Conservation (phyloP, 106 monocot species). For the Allium cepa region DNA sequence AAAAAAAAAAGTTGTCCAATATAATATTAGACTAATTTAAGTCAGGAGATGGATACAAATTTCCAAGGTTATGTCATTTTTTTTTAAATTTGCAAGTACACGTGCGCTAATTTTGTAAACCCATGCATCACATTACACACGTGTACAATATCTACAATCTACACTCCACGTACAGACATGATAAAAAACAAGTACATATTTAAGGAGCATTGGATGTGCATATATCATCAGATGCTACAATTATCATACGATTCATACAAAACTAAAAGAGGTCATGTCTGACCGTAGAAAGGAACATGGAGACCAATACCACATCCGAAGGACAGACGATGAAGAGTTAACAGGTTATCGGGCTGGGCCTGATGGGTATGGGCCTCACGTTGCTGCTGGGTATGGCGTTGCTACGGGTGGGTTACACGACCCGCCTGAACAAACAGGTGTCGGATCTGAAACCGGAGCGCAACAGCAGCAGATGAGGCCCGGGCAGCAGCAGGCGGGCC, state of each 20-base stretch:
- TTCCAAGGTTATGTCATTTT: too few relatives aligned
- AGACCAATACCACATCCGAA: slow-evolving; percentile 1
- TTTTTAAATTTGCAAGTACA: too few relatives aligned
- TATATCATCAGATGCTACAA: not conserved
- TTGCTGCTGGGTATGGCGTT: slow-evolving; percentile 4
- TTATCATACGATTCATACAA: not conserved
- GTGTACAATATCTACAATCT: too few relatives aligned
- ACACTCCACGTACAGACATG: too few relatives aligned
- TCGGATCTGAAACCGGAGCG: not conserved
- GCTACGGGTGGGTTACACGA: not conserved
- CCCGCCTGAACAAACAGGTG: not conserved
- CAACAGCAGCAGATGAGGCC: slow-evolving; percentile 10
- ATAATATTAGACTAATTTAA: too few relatives aligned
- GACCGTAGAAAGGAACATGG: not conserved
- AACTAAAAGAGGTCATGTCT: not conserved
- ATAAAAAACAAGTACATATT: not conserved
- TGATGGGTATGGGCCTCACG: slow-evolving; percentile 4
- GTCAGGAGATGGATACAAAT: too few relatives aligned
- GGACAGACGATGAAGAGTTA: slow-evolving; percentile 3
- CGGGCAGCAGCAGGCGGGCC: not conserved
- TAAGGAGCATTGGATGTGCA: not conserved
- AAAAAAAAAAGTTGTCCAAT: too few relatives aligned
- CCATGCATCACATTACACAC: too few relatives aligned
- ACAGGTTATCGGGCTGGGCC: slow-evolving; percentile 6
- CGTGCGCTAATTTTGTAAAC: too few relatives aligned